These are phyloP conservation scores for Linderniella brevidens DNA, from an alignment of 257 asterid species.

Conservation along the genomic window DNA sequence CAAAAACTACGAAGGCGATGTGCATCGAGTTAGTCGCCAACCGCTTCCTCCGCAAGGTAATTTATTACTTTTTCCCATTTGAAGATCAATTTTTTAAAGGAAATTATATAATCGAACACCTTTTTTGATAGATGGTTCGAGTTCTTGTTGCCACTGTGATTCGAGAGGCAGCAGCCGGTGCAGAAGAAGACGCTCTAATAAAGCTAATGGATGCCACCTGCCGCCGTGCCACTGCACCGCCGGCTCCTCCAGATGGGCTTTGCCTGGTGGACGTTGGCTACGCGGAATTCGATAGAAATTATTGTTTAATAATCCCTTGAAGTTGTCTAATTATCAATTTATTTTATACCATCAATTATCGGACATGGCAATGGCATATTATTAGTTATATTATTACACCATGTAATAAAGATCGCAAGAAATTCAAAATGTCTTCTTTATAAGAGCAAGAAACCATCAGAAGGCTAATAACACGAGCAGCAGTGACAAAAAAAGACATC, in stretches of 20 bases:
- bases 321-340: neutral
- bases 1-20: slow-evolving; percentile 27
- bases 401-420: too few relatives aligned
- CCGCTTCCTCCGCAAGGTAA: slow-evolving; percentile 94
- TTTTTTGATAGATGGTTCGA: slow-evolving; percentile 62
- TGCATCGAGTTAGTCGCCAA: slow-evolving; percentile 92
- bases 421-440: too few relatives aligned
- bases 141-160: slow-evolving; percentile 88
- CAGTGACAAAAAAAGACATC: too few relatives aligned
- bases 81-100: neutral
- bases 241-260: slow-evolving; percentile 94
- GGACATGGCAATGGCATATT: too few relatives aligned
- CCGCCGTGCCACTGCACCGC: slow-evolving; percentile 95
- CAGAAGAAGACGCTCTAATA: slow-evolving; percentile 58
- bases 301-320: slow-evolving; percentile 55
- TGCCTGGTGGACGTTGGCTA: slow-evolving; percentile 88
- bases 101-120: neutral
- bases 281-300: slow-evolving; percentile 34
- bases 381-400: too few relatives aligned
- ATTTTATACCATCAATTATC: too few relatives aligned
- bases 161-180: slow-evolving; percentile 96
- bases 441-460: too few relatives aligned
- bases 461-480: too few relatives aligned
- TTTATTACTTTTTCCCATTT: slow-evolving; percentile 12
- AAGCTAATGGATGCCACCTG: slow-evolving; percentile 88